Base-by-base conservation (phyloP, 2,329 filamentous ascomycete genomes). In the Trichoderma atrobrunneum region DNA sequence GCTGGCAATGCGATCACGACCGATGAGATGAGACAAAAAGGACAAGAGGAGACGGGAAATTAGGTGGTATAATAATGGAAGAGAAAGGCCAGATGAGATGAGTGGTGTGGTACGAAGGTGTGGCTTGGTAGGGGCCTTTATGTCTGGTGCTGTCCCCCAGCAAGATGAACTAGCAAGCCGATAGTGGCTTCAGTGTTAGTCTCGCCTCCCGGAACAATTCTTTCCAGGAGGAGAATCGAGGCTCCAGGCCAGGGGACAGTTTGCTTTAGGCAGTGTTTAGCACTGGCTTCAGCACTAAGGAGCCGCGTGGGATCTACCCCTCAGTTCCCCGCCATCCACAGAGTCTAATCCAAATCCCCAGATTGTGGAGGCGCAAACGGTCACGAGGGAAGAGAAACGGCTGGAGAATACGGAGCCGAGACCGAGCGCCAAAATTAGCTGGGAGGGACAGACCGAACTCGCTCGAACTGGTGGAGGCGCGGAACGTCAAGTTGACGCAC, bases 201-300 rank as follows among this genome's bases (percentile, higher is more conserved):
- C 48, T 63, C 62, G 43, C 64, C 39, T 30, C 57, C 57, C 71
- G 71, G 71, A 72, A 51, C 63, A 72, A 72, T 63, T 72, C 5
- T 32, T 60, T 72, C 71, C 71, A 72, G 57, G 43, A 59, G 65
- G 64, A 36, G 57, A 60, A 70, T 57, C 56, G 66, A 69, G 39
- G 63, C 63, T 30, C 63, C 39, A 43, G 39, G 39, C 39, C 36
- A 21, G 43, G 32, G 34, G 60, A 26, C 26, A 28, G 60, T 34
- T 24, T 26, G 34, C n/a, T 63, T 28, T 16, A 34, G 34, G 28
- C 57, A 34, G 21, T 43, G 3, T 59, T 30, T 59, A 36, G 36
- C 34, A 43, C 57, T 26, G 61, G 43, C 61, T 59, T 36, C 39
- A 54, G 64, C 54, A 51, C 54, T 16, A 48, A 63, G 16, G 14